A percentile compares a stretch with the other conserved stretches of the same genome.
Evolutionary conservation across 1,139 yeast species (phyloP).

Genomic region (Debaryomyces psychrophilus): DNA sequence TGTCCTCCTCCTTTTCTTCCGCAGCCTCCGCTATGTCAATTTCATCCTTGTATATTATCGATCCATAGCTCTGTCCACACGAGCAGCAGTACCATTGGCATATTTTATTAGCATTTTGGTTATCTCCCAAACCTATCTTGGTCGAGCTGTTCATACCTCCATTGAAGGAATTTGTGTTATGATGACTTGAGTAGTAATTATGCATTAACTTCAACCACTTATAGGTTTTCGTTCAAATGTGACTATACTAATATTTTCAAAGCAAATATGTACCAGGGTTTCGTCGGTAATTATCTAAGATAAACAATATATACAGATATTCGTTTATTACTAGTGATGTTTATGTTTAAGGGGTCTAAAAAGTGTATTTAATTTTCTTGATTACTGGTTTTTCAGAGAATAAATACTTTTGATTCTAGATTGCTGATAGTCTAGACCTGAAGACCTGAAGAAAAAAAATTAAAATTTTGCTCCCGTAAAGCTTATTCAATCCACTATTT

Average conservation of each 20-base stretch:
- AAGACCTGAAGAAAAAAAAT: not conserved
- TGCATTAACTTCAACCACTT: constrained; percentile 2
- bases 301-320: not conserved
- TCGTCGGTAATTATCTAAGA: not conserved
- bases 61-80: constrained; percentile 55
- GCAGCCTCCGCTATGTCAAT: not conserved
- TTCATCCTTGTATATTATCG: constrained; percentile 34
- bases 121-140: not conserved
- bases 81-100: constrained; percentile 59
- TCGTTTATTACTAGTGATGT: not conserved
- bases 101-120: constrained; percentile 31
- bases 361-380: not conserved
- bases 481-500: not conserved
- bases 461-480: not conserved
- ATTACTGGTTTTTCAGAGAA: not conserved
- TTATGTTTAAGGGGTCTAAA: not conserved
- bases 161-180: not conserved
- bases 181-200: constrained; percentile 2
- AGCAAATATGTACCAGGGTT: not conserved
- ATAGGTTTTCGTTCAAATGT: not conserved
- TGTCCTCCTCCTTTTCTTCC: constrained; percentile 7
- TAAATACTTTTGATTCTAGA: constrained; percentile 1
- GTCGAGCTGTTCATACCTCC: not conserved
- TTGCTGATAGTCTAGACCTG: constrained; percentile 6
- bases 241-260: not conserved